Conservation (phyloP, 768 basidiomycete genomes). For the Lactarius hengduanensis region DNA sequence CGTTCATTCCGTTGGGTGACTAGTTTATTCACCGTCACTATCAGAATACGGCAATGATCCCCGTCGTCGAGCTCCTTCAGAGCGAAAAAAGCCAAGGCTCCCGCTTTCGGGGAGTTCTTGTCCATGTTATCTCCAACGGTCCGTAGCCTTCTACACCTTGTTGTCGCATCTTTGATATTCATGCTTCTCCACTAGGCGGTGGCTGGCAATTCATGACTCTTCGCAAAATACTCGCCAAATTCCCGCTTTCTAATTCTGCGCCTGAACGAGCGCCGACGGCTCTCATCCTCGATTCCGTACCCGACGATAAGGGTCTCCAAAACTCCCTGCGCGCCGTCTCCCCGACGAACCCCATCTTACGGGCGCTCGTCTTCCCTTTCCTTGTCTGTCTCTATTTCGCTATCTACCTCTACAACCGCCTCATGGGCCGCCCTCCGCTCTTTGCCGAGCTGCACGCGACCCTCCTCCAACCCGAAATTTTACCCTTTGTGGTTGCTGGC, state of each 20-base stretch:
- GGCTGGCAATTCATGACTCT: constrained; percentile 30
- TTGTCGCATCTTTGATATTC: background rate
- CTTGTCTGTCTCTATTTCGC: constrained; percentile 25
- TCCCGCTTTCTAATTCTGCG: background rate
- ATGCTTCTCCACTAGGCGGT: constrained; percentile 18
- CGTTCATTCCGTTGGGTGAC: background rate
- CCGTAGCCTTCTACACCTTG: background rate
- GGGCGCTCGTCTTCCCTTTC: constrained; percentile 22
- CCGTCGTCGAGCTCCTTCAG: constrained; percentile 26
- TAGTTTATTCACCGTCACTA: background rate
- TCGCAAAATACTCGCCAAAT: constrained; percentile 24
- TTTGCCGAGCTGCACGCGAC: constrained; percentile 22
- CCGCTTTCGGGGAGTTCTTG: constrained; percentile 23
- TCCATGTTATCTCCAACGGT: constrained; percentile 31
- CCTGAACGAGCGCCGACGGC: constrained; percentile 22
- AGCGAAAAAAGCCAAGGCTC: constrained; percentile 6
- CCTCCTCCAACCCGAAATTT: constrained; percentile 25
- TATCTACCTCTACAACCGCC: constrained; percentile 25
- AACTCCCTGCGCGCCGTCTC: constrained; percentile 26
- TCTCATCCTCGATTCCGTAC: constrained; percentile 28
- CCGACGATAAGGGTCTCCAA: constrained; percentile 27
- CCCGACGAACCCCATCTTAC: constrained; percentile 14
- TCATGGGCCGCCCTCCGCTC: constrained; percentile 17
- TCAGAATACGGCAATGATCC: constrained; percentile 26
- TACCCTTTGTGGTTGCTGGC: constrained; percentile 15